Evolutionary conservation across 129 eudicot species (phyloP), one percentile per base, ranked within the genome.

Genomic region (Pulicaria dysenterica): DNA sequence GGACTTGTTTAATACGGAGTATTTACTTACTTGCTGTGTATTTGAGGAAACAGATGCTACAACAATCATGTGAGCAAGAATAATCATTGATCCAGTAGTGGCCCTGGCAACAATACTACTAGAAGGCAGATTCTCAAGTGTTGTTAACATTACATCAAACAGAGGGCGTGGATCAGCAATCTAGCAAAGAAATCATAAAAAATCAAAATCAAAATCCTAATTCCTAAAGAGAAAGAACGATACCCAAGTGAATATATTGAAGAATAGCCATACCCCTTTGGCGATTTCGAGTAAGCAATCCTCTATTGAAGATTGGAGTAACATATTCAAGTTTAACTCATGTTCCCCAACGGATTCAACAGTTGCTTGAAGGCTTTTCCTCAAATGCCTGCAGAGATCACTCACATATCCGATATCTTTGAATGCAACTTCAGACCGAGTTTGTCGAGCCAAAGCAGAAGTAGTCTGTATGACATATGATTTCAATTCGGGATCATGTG

Each of bases 351-450:
- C 83, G 7, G 93, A 84, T 49, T 85, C 90, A 47, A 79, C 90
- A 15, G 96, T 88, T 64, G 97, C 96, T 77, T 90, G 99, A 65
- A 94, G 92, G 83, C 97, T 94, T 82, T 90, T 90, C 76, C 99
- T 85, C 72, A 94, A 70, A 80, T 90, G 99, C 62, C 93, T 79
- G 73, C 94, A 90, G 16, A 94, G 89, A 68, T 94, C 99, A 65
- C 85, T 79, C 41, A 88, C 90, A 74, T 81, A 90, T 44, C 99
- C 97, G 57, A 87, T 80, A 80, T 90, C 97, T 17, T 88, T 81
- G 31, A 94, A 73, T 34, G 84, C 78, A 6, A 83, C 68, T 71
- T 65, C 86, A 36, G 83, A 78, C 70, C 98, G 90, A 64, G 90
- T 82, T 81, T 87, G 97, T 36, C 85, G 83, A 64, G 88, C 97